Evolutionary conservation across 768 basidiomycete genomes (phyloP), one percentile per base, ranked within the genome.

Genomic region (Auricularia sp.): DNA sequence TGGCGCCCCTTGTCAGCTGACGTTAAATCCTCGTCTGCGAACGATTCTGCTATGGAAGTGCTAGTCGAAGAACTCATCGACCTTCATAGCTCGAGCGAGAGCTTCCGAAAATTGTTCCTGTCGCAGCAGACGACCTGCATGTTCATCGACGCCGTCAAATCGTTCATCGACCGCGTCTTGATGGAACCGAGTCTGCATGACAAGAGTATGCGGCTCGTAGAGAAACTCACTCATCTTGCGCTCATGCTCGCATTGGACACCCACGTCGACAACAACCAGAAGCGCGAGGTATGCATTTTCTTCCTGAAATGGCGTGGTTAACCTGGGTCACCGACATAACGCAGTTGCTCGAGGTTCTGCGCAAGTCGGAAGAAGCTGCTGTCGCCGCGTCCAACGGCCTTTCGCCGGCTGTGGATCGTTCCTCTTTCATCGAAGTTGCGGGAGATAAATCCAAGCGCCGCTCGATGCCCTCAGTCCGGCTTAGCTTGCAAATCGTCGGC

Each of bases 81-180:
- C 37, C 76, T 91, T 37, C 89, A 93, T 67, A 79, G 83, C 1
- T 81, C 85, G 0, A 85, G 82, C 67, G 71, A 81, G 0, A 82
- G 84, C 0, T 92, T 93, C 74, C 84, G 89, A 13, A 82, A 87
- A 64, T 72, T 88, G 1, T 92, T 93, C 75, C 84, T 80, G 68
- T 90, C 87, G 0, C 86, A 88, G 64, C 85, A 83, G 64, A 83
- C 82, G 10, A 88, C 87, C 0, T 84, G 86, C 64, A 67, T 85
- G 8, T 89, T 90, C 67, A 77, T 91, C 7, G 82, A 86, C 33
- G 83, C 83, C 24, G 87, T 85, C 71, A 82, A 81, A 68, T 69
- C 76, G 2, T 89, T 87, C 70, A 79, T 84, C 0, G 68, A 74
- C 8, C 78, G 77, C 58, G 70, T 87, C 0, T 70, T 79, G 0